These are phyloP conservation scores for Podaxis carcinomalis DNA, from an alignment of 768 basidiomycete species.

Conservation along the genomic window DNA sequence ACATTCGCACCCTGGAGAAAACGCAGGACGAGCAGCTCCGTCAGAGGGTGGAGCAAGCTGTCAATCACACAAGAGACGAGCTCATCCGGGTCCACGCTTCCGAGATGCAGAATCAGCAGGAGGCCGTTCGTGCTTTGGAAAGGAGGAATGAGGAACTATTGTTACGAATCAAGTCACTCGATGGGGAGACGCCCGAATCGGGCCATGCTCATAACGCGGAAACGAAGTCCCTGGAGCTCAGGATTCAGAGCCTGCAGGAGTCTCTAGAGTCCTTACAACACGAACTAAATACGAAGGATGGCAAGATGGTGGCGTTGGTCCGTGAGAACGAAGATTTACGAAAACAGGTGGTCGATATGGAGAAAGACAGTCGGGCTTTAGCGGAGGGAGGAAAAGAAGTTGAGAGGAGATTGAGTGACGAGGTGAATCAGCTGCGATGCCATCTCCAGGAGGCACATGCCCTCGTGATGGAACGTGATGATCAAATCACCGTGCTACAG, in stretches of 20 bases:
- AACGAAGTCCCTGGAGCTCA: background rate
- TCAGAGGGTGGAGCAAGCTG: slow-evolving; percentile 2
- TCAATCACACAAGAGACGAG: background rate
- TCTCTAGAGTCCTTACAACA: background rate
- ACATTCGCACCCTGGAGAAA: slow-evolving; percentile 2
- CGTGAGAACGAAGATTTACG: background rate
- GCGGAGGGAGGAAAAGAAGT: background rate
- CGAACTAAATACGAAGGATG: slow-evolving; percentile 1
- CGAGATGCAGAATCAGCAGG: background rate
- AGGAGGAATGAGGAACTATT: background rate
- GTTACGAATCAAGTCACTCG: background rate
- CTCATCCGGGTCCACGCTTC: background rate
- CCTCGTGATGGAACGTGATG: background rate
- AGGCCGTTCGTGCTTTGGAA: background rate
- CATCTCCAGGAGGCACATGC: background rate
- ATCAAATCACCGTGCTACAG: background rate
- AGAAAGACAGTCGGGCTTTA: background rate
- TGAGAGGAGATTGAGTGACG: background rate
- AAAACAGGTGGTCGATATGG: background rate
- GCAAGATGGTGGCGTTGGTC: background rate
- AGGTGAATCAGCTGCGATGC: background rate
- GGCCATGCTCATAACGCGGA: background rate
- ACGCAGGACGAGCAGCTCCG: slow-evolving; percentile 1
- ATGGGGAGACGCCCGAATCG: background rate
- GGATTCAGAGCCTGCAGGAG: background rate